Evolutionary conservation across 768 basidiomycete genomes (phyloP), one percentile per base, ranked within the genome.

Genomic region (Trametes coccinea): DNA sequence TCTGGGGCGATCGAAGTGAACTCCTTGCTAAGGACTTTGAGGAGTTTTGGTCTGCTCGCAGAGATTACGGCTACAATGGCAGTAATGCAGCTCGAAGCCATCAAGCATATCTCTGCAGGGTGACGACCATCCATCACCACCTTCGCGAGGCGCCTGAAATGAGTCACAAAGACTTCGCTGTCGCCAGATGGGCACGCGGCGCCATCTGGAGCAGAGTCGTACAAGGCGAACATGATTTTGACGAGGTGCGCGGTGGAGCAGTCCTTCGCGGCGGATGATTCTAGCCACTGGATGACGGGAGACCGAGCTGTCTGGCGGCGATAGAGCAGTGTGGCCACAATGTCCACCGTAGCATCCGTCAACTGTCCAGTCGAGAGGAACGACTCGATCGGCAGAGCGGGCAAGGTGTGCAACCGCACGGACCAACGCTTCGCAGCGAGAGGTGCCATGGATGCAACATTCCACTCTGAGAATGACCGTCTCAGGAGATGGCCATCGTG

Each of bases 401-500:
- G 58, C 14, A 47, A 3, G 4, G 49, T 29, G 17, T 52, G 37
- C 0, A 43, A n/a, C 34, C 62, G 64, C 14, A 58, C 41, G 13
- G 60, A 16, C 69, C 69, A 70, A 0, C 60, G 66, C 37, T 55
- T 59, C 5, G 14, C 30, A 6, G 49, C 53, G 0, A 27, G 11
- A 9, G 58, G 49, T 5, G 47, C 49, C 3, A 60, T 14, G 1
- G 53, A 46, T 1, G 53, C 41, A 5, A 64, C 13, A n/a, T 16
- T 59, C 53, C 48, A 31, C 2, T 56, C 49, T 2, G 62, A 53
- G n/a, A 64, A 52, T 13, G 58, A 46, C 10, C 27, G 58, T 22
- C 4, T 2, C 6, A 67, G 60, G 33, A 70, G 49, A 13, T 61
- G 55, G 2, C 76, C 75, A 14, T 74, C 68, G 39, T 73, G 41